phyloP scores from a whole-genome alignment of 306 rosid species.

The Vicia sativa region DNA sequence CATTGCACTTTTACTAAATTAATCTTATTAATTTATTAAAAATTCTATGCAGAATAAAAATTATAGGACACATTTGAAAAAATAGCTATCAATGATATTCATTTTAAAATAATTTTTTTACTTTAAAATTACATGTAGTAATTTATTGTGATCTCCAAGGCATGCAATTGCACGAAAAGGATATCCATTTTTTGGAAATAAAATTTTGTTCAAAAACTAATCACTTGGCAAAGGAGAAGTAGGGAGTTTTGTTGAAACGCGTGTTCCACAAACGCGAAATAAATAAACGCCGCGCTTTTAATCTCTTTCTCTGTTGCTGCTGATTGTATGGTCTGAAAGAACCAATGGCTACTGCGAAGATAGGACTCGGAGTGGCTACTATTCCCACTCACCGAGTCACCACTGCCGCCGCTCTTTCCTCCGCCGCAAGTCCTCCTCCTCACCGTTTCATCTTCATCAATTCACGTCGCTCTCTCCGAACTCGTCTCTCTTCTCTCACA shows the following conservation, averaged over 20 bases:
- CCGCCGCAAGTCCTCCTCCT: constrained; percentile 46
- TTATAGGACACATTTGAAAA: too few species aligned
- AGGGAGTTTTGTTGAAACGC: neutral
- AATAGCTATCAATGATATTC: too few species aligned
- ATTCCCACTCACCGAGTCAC: constrained; percentile 65
- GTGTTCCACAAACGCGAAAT: neutral
- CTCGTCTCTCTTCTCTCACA: constrained; percentile 46
- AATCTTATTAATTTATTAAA: too few species aligned
- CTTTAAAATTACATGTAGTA: too few species aligned
- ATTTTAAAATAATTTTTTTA: too few species aligned
- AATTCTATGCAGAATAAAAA: too few species aligned
- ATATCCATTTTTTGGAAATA: too few species aligned
- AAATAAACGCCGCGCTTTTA: neutral
- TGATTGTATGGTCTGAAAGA: constrained; percentile 79
- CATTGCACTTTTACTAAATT: too few species aligned
- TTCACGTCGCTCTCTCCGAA: constrained; percentile 42
- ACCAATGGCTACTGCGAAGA: constrained; percentile 61
- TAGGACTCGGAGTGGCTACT: constrained; percentile 61
- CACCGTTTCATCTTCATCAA: constrained; percentile 49
- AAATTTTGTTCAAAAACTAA: neutral
- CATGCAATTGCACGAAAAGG: too few species aligned
- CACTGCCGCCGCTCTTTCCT: constrained; percentile 46
- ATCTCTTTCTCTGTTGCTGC: neutral
- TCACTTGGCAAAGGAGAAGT: too few species aligned
- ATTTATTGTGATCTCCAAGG: too few species aligned